Evolutionary conservation across 2,329 filamentous ascomycete genomes (phyloP), one percentile per base, ranked within the genome.

Genomic region (Colletotrichum cereale): DNA sequence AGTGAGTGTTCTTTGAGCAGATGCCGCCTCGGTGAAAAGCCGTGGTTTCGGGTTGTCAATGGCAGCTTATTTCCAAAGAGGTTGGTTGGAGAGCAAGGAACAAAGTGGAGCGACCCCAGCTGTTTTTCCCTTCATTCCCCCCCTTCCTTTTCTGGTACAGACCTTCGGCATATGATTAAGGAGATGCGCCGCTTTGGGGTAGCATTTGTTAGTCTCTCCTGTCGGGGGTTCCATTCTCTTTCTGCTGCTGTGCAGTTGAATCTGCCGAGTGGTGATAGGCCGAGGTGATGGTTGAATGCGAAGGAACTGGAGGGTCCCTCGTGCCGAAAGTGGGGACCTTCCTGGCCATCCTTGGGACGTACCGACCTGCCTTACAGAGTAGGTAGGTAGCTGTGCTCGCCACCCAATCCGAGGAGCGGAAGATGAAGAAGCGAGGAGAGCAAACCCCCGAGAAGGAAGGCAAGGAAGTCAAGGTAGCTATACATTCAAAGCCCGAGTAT

Each of bases 181-280:
- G 58, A 64, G 36, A 36, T n/a, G 24, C 47, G 29, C 34, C 36
- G 31, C 26, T 53, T 69, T 53, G 65, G 29, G 58, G 42, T 40
- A 52, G 47, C 26, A 53, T 44, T 5, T 14, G 14, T 53, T n/a
- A 18, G 24, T 42, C 16, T 53, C 36, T 38, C 61, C 21, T 40
- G 31, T 8, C 38, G n/a, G 40, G 29, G 31, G 44, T 38, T 52
- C 40, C 14, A 18, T 16, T 53, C 34, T 44, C 34, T 29, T 40
- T 26, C 38, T 56, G 16, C 44, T 48, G 31, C 58, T 11, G 42
- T 26, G 57, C 44, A 18, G 21, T 61, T 36, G 24, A 55, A 69
- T 68, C 65, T 69, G 58, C 65, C 58, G 47, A 72, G 24, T 69
- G 47, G 40, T 69, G 66, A 72, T 60, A 64, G 65, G 69, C 53